Conservation (phyloP, 306 rosid genomes). For the Vicia faba region DNA sequence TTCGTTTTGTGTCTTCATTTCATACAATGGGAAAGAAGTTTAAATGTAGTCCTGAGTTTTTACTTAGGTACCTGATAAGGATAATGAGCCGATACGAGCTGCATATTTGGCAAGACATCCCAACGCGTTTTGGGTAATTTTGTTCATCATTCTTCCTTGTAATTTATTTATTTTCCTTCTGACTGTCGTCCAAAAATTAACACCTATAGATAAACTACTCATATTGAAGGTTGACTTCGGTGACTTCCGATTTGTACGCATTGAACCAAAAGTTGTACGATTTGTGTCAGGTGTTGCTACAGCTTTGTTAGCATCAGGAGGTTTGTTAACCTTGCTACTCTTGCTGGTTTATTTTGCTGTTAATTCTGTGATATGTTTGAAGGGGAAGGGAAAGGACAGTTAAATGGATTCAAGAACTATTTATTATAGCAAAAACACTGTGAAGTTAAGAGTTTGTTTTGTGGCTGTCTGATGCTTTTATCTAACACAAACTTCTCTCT, state of each 20-base stretch:
- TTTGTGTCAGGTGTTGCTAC: conserved; percentile 95
- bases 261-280: conserved; percentile 73
- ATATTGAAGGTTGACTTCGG: conserved; percentile 92
- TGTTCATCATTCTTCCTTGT: conserved; percentile 36
- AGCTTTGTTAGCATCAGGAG: conserved; percentile 93
- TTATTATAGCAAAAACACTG: conserved; percentile 9
- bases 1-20: conserved; percentile 20
- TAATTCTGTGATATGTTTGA: conserved; percentile 11
- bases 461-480: too few species aligned
- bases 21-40: conserved; percentile 28
- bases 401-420: conserved; percentile 15
- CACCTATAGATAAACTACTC: conserved; percentile 30
- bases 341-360: conserved; percentile 30
- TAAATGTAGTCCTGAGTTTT: conserved; percentile 27
- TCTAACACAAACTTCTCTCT: too few species aligned
- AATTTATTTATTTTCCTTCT: conserved; percentile 21
- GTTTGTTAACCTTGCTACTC: conserved; percentile 51
- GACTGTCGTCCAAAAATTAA: conserved; percentile 29
- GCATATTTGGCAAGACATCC: conserved; percentile 89
- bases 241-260: conserved; percentile 87
- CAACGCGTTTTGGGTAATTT: conserved; percentile 89
- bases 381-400: neutral
- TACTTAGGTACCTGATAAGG: conserved; percentile 72
- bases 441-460: neutral
- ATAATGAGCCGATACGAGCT: conserved; percentile 62